phyloP scores from a whole-genome alignment of 352 stramenopile genomes.

The Phytophthora podocarpi region DNA sequence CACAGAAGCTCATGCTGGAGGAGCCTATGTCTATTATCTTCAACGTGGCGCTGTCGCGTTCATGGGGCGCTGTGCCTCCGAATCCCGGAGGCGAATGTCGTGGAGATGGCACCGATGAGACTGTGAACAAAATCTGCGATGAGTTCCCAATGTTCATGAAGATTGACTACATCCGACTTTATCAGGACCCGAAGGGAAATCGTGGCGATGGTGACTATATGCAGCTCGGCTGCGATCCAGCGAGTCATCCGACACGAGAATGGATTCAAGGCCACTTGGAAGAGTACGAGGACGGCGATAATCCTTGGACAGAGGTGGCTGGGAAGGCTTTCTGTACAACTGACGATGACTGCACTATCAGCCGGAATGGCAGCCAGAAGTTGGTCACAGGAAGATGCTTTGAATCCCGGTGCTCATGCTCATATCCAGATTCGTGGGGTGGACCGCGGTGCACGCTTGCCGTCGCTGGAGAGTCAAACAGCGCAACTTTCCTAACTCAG shows the following conservation, averaged over 20 bases:
- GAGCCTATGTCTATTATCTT: constrained; percentile 64
- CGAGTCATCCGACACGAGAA: constrained; percentile 35
- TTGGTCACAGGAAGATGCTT: constrained; percentile 40
- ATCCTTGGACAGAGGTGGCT: constrained; percentile 44
- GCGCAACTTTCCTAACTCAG: constrained; percentile 7
- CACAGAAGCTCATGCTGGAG: constrained; percentile 48
- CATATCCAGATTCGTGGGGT: constrained; percentile 34
- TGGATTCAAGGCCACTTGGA: constrained; percentile 44
- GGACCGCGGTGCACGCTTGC: constrained; percentile 39
- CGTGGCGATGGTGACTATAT: constrained; percentile 16
- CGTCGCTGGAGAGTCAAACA: constrained; percentile 6
- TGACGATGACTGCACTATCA: constrained; percentile 45
- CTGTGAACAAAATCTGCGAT: constrained; percentile 47
- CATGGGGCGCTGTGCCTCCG: constrained; percentile 42
- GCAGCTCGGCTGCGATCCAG: constrained; percentile 40
- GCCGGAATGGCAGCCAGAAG: constrained; percentile 15
- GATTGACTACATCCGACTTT: constrained; percentile 89
- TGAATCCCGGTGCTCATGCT: constrained; percentile 37
- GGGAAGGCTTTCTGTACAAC: constrained; percentile 45
- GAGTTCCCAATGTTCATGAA: constrained; percentile 61
- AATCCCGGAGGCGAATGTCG: constrained; percentile 39
- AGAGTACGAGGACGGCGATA: constrained; percentile 48
- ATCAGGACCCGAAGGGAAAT: constrained; percentile 54
- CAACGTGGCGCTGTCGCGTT: constrained; percentile 53
- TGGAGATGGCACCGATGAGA: constrained; percentile 25